Conservation (phyloP, 116 monocot genomes). For the Papilionanthe hybrid region DNA sequence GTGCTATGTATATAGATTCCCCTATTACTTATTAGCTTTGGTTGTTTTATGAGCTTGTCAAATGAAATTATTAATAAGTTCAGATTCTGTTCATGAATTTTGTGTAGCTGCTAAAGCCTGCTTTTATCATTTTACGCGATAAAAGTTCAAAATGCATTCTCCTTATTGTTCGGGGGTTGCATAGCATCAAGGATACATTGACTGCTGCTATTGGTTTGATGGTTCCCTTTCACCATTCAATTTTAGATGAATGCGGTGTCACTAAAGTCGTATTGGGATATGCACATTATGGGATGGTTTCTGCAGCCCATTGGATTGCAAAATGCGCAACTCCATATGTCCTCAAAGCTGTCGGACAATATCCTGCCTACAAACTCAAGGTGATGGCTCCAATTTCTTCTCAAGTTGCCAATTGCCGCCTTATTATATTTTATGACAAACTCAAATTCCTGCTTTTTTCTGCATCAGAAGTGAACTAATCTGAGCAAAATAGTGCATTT, state of each 20-base stretch:
- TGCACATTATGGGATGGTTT: conserved; percentile 85
- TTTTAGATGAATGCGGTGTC: conserved; percentile 53
- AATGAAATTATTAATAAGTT: not conserved
- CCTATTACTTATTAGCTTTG: not conserved
- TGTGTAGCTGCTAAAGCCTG: conserved; percentile 52
- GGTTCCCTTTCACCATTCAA: conserved; percentile 67
- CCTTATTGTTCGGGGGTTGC: conserved; percentile 63
- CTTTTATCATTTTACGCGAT: conserved; percentile 57
- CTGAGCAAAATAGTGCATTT: not conserved
- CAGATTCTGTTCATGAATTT: not conserved
- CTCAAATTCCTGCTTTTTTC: not conserved
- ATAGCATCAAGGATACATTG: conserved; percentile 67
- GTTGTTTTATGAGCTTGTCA: not conserved
- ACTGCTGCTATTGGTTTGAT: conserved; percentile 68
- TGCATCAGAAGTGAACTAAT: not conserved
- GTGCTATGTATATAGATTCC: too few relatives aligned
- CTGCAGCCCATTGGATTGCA: conserved; percentile 76
- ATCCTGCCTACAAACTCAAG: conserved; percentile 66
- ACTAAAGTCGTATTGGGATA: conserved; percentile 61
- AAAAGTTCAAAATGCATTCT: conserved; percentile 51
- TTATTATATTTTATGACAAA: too few relatives aligned
- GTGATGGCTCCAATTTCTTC: conserved; percentile 9
- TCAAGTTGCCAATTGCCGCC: too few relatives aligned
- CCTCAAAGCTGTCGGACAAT: conserved; percentile 31
- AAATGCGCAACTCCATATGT: conserved; percentile 50